phyloP scores from a whole-genome alignment of 495 filamentous ascomycete genomes.

The Neurospora sp. region DNA sequence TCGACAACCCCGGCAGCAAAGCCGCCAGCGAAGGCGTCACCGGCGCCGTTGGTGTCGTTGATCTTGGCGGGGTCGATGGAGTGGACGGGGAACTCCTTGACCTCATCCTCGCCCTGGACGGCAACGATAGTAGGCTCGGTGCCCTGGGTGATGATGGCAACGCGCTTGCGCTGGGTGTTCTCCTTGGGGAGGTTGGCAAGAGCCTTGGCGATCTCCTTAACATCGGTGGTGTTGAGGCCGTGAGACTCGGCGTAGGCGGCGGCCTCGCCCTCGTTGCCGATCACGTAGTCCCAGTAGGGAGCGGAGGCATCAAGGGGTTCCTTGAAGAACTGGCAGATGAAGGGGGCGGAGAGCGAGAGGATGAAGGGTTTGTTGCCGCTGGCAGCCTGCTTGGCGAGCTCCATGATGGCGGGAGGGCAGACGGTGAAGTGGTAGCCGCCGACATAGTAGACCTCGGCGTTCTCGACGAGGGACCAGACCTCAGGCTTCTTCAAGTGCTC shows the following conservation, averaged over 20 bases:
- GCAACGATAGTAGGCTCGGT: constrained; percentile 81
- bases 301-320: constrained; percentile 75
- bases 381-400: constrained; percentile 82
- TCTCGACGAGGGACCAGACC: constrained; percentile 83
- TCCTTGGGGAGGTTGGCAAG: constrained; percentile 84
- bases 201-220: constrained; percentile 78
- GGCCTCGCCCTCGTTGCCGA: constrained; percentile 96
- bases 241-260: constrained; percentile 75
- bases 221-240: constrained; percentile 57
- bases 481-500: constrained; percentile 86
- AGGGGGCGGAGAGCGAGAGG: constrained; percentile 84
- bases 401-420: constrained; percentile 79
- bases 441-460: constrained; percentile 80
- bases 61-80: constrained; percentile 64
- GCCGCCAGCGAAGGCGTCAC: constrained; percentile 94
- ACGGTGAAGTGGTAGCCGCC: constrained; percentile 76
- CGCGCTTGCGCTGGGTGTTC: constrained; percentile 67
- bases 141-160: constrained; percentile 89
- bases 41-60: constrained; percentile 92
- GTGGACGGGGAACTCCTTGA: constrained; percentile 72
- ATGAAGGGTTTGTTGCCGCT: constrained; percentile 83
- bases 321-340: constrained; percentile 97
- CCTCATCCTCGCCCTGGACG: constrained; percentile 54
- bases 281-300: constrained; percentile 90
- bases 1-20: constrained; percentile 82